A percentile compares a stretch with the other conserved stretches of the same genome.
Evolutionary conservation across 2,329 filamentous ascomycete genomes (phyloP).

Genomic region (Cytospora leucostoma): DNA sequence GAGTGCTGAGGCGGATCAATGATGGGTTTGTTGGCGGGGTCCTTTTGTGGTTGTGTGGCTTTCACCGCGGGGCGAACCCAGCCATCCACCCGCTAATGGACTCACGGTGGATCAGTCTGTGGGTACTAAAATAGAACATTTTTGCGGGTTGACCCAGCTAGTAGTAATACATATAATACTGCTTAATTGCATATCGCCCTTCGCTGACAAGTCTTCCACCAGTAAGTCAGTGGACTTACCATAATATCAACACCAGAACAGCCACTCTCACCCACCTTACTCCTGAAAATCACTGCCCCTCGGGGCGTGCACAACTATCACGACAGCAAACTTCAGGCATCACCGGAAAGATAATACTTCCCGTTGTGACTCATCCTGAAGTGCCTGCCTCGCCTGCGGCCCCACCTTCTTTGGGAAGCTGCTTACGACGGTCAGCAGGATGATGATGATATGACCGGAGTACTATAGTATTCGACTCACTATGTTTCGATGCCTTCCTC

Average conservation of each 20-base stretch:
- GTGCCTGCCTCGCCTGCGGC: neutral
- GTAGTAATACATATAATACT: neutral
- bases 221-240: neutral
- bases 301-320: neutral
- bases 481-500: constrained; percentile 21
- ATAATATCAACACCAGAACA: neutral
- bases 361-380: constrained; percentile 5
- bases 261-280: neutral
- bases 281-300: neutral
- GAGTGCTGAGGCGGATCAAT: constrained; percentile 20
- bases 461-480: neutral
- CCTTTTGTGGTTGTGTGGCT: constrained; percentile 27
- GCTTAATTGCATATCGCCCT: constrained; percentile 13
- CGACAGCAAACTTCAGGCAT: neutral
- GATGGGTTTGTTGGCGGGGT: constrained; percentile 26
- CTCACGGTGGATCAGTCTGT: constrained; percentile 7
- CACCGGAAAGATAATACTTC: neutral
- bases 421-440: constrained; percentile 3
- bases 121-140: constrained; percentile 3
- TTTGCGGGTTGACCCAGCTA: neutral
- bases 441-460: constrained; percentile 10
- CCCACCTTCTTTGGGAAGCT: neutral
- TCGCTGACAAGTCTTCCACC: neutral
- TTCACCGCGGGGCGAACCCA: constrained; percentile 18
- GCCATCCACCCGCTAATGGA: constrained; percentile 14